Conservation (phyloP, 2,329 filamentous ascomycete genomes). For the Bipolaris zeicola region DNA sequence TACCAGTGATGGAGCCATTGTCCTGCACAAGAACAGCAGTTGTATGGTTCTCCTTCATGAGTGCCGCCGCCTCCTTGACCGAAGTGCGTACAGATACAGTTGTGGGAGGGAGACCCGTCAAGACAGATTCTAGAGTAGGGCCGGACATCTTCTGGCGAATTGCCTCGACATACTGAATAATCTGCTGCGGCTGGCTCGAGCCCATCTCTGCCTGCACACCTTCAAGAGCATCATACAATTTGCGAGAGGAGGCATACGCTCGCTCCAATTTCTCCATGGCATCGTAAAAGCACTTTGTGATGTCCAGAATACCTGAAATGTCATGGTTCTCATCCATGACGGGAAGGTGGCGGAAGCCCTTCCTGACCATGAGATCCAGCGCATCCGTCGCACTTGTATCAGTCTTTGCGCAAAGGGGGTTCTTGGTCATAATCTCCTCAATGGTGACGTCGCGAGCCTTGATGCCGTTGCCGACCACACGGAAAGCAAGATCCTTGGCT, state of each 20-base stretch:
- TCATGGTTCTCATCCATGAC: conserved; percentile 99
- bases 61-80: conserved; percentile 89
- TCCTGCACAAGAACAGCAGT: conserved; percentile 96
- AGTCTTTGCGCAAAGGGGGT: conserved; percentile 93
- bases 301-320: conserved; percentile 96
- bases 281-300: conserved; percentile 99
- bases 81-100: conserved; percentile 96
- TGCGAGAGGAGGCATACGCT: conserved; percentile 96
- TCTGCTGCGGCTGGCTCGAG: conserved; percentile 94
- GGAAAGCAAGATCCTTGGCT: conserved; percentile 96
- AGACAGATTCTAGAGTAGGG: conserved; percentile 90
- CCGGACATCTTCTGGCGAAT: conserved; percentile 96
- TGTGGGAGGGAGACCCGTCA: conserved; percentile 88
- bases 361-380: conserved; percentile 95
- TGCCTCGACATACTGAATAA: conserved; percentile 98
- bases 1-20: conserved; percentile 95
- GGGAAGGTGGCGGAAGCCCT: conserved; percentile 95
- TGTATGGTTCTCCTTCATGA: conserved; percentile 99
- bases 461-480: conserved; percentile 87
- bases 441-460: conserved; percentile 92
- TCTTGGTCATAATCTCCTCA: conserved; percentile 99
- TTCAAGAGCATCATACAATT: conserved; percentile 95
- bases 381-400: conserved; percentile 98
- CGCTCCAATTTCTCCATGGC: conserved; percentile 99
- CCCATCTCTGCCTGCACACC: conserved; percentile 97